phyloP scores from a whole-genome alignment of 2,329 filamentous ascomycete species.

The Fusarium newnesense region DNA sequence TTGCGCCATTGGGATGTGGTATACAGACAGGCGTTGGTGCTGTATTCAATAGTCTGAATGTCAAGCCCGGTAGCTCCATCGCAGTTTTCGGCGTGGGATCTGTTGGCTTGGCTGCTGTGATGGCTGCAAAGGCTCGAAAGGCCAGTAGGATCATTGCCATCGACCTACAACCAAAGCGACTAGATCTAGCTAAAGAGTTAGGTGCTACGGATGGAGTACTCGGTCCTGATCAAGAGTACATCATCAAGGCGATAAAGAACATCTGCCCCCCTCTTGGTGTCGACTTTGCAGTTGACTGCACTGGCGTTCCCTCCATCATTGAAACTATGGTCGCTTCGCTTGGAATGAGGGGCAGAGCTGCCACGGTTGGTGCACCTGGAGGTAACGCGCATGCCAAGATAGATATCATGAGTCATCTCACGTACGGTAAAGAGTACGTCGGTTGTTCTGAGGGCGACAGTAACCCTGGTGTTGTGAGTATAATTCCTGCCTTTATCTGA shows the following conservation, averaged over 20 bases:
- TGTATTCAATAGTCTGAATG: conserved; percentile 13
- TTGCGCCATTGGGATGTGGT: conserved; percentile 25
- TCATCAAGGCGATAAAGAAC: neutral
- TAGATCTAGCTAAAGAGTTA: conserved; percentile 14
- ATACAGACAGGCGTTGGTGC: conserved; percentile 30
- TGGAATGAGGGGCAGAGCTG: conserved; percentile 18
- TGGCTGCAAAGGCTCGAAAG: conserved; percentile 14
- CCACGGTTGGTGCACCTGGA: conserved; percentile 20
- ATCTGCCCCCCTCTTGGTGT: conserved; percentile 12
- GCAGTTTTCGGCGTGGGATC: conserved; percentile 21
- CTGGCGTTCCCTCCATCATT: conserved; percentile 16
- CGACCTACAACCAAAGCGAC: conserved; percentile 1
- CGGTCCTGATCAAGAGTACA: neutral
- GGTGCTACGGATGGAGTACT: conserved; percentile 19
- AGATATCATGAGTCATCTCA: conserved; percentile 18
- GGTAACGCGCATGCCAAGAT: neutral
- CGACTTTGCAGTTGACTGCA: conserved; percentile 30
- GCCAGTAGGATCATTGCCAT: conserved; percentile 14
- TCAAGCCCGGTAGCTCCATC: conserved; percentile 8
- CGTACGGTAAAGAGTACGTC: conserved; percentile 24
- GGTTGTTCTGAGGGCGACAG: conserved; percentile 25
- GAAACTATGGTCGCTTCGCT: conserved; percentile 18
- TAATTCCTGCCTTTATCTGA: rapidly evolving
- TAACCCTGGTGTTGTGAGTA: conserved; percentile 4
- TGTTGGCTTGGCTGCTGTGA: conserved; percentile 26